Conservation (phyloP, 2,329 filamentous ascomycete species). For the Lecanicillium sp. region DNA sequence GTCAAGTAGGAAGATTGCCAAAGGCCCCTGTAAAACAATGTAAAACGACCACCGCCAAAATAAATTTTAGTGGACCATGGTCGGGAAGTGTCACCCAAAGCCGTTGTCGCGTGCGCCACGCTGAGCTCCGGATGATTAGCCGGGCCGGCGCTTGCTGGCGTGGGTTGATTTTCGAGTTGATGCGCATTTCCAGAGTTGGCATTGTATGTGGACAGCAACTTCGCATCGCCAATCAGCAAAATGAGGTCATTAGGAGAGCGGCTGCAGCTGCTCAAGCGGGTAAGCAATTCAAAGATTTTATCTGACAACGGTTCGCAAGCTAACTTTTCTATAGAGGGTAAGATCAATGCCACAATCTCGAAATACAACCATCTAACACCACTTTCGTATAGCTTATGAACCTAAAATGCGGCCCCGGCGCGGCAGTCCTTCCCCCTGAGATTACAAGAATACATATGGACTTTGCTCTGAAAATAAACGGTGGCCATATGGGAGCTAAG, state of each 20-base stretch:
- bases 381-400: slow-evolving; percentile 53
- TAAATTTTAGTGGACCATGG: slow-evolving; percentile 6
- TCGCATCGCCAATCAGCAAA: slow-evolving; percentile 12
- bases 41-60: neutral
- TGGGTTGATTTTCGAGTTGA: no score
- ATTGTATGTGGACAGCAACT: neutral
- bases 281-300: slow-evolving; percentile 4
- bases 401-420: slow-evolving; percentile 75
- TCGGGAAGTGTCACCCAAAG: no score
- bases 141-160: slow-evolving; percentile 18
- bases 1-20: no score
- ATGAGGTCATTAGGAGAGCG: slow-evolving; percentile 53
- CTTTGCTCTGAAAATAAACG: slow-evolving; percentile 53
- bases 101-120: neutral
- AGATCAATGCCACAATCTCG: slow-evolving; percentile 7
- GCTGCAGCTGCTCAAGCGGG: slow-evolving; percentile 57
- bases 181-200: no score
- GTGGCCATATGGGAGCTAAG: slow-evolving; percentile 68
- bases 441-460: slow-evolving; percentile 69
- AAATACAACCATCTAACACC: slow-evolving; percentile 16
- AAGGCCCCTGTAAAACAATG: no score
- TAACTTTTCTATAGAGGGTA: slow-evolving; percentile 34
- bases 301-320: neutral
- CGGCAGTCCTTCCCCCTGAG: slow-evolving; percentile 69
- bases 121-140: slow-evolving; percentile 15